Percentiles rank a stretch among this genome's conserved stretches.
phyloP scores from a whole-genome alignment of 2,329 filamentous ascomycete genomes.

The Pseudomassariella vexata region DNA sequence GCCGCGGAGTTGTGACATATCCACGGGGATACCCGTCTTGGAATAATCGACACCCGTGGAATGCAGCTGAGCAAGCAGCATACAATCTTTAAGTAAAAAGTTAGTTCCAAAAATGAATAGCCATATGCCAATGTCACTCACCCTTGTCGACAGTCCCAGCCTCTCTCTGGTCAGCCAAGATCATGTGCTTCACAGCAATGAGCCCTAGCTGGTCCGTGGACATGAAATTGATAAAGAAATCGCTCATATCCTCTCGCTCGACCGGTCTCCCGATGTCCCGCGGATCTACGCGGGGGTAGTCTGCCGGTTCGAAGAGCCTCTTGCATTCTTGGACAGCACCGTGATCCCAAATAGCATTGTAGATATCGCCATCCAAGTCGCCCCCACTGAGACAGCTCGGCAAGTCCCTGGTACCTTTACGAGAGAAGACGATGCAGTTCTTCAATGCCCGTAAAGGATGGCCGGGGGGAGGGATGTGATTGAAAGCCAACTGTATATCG shows the following conservation, averaged over 20 bases:
- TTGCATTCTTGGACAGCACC: conserved; percentile 34
- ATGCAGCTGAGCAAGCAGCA: conserved; percentile 54
- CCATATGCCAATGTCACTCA: background rate
- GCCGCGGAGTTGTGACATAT: conserved; percentile 36
- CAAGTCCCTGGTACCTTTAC: conserved; percentile 64
- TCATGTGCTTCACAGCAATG: conserved; percentile 59
- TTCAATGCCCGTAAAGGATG: conserved; percentile 57
- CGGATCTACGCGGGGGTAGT: conserved; percentile 59
- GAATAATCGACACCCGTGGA: conserved; percentile 72
- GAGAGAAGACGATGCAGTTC: conserved; percentile 78
- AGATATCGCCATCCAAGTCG: conserved; percentile 79
- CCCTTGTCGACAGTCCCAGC: conserved; percentile 42
- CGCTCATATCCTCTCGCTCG: conserved; percentile 59
- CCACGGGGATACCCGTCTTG: conserved; percentile 62
- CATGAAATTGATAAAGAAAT: conserved; percentile 80
- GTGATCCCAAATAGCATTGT: conserved; percentile 70
- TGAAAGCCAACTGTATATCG: conserved; percentile 63
- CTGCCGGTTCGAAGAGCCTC: conserved; percentile 50
- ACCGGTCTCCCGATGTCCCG: conserved; percentile 57
- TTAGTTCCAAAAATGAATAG: background rate
- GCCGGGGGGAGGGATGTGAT: conserved; percentile 51
- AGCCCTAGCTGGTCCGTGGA: conserved; percentile 53
- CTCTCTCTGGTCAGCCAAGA: conserved; percentile 53
- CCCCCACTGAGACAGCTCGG: conserved; percentile 76
- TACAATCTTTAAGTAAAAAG: conserved; percentile 33